Base-by-base conservation (phyloP, 2,329 filamentous ascomycete genomes). In the Botrytis deweyae region DNA sequence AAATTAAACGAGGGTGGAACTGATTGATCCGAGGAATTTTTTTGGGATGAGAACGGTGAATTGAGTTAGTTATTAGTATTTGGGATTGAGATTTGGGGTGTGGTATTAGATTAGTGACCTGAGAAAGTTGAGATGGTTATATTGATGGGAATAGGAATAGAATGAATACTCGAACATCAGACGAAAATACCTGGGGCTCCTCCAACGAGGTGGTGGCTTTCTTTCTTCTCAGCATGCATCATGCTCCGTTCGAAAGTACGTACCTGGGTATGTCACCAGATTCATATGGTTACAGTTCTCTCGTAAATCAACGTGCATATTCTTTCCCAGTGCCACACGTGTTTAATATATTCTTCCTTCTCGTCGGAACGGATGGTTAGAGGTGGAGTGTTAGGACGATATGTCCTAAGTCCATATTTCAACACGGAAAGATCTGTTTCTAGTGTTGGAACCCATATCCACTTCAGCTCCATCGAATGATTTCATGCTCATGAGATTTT, bases 1-100 rank as follows among this genome's bases (percentile, higher is more conserved):
- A 80, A 79, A 78, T 79, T 79, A 75, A 70, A 76, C 78, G 78
- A 80, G 70, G 49, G 36, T 33, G 66, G 49, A 29, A 58, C 18
- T 42, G 49, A 42, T 68, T 58, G 66, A 68, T 68, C 36, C 38
- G 66, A 69, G n/a, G 29, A 33, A 20, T 42, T 64, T 29, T 67
- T 55, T 58, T 58, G 3, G 16, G 49, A 40, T n/a, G n/a, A 38
- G 49, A 25, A 25, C n/a, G n/a, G 46, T 67, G 65, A 58, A 59
- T 33, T 68, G 25, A 36, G n/a, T 58, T 29, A 58, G 1, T 42
- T 40, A 42, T n/a, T 63, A 40, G 38, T 40, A 63, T 18, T 40
- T 42, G 22, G 10, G 38, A 55, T 55, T 29, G 61, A 6, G 25
- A 55, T 55, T 40, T 58, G 65, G 38, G n/a, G 9, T 6, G 29